Evolutionary conservation across 768 basidiomycete species (phyloP), one percentile per base, ranked within the genome.

Genomic region (Piloderma croceum): DNA sequence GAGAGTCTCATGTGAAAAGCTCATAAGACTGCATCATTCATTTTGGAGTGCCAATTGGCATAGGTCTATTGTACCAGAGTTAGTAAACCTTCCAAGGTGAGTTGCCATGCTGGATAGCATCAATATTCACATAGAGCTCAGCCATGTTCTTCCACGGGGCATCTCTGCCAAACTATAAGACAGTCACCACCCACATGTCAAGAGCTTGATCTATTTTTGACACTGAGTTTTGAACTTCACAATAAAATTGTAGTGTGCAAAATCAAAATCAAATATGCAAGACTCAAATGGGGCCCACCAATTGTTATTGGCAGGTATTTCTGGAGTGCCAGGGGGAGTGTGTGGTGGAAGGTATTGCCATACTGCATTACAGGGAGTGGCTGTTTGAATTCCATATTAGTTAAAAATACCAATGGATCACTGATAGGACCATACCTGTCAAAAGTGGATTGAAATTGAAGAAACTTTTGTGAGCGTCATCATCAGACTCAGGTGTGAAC

Each of bases 1-100:
- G 50, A 1, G 45, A 15, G 41, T 65, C 44, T 0, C 58, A 52
- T 3, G 21, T 41, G 20, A 34, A 51, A 24, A 52, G 46, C 19
- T 46, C 25, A 36, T 46, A 52, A 13, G 23, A 24, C 21, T 41
- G 32, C 4, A 18, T 31, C 48, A 43, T 50, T 51, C 54, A 56
- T n/a, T 24, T 34, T 9, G 52, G 52, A 3, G 17, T 46, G 11
- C 41, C 40, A 7, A 36, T 12, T 0, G 39, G 23, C 6, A 40
- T 22, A 20, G 32, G 35, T 7, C 52, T 47, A 3, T 5, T 36
- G 34, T 49, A 57, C 1, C 42, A 34, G 3, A 52, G 33, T 1
- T 1, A 18, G 39, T 39, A 45, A 1, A 42, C 40, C 18, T 48
- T 27, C 58, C 58, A 60, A 1, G 49, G 38, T 3, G 39, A 42